Evolutionary conservation across 768 basidiomycete genomes (phyloP).

Genomic region (Amyloporia xantha): DNA sequence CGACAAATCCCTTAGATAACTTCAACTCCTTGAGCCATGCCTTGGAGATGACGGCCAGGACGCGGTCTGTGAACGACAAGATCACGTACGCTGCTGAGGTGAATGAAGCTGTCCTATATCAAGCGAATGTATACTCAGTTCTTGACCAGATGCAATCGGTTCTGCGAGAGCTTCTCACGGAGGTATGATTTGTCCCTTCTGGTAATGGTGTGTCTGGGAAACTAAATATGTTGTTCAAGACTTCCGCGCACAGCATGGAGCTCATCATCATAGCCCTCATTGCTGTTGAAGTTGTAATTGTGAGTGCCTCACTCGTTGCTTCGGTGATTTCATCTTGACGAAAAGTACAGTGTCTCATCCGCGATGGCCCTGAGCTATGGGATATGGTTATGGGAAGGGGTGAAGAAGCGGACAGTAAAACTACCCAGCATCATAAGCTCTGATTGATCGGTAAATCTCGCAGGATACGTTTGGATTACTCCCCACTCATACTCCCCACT

Average conservation of each 20-base stretch:
- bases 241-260: conserved; percentile 89
- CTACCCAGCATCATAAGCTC: no score
- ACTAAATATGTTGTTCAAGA: conserved; percentile 37
- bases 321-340: neutral
- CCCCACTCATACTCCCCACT: no score
- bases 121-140: conserved; percentile 2
- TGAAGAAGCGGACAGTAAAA: no score
- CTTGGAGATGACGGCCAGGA: conserved; percentile 79
- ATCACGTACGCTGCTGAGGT: conserved; percentile 86
- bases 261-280: conserved; percentile 92
- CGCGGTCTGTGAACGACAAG: conserved; percentile 82
- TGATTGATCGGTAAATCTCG: no score
- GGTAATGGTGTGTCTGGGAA: neutral
- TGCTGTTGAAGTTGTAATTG: conserved; percentile 91
- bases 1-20: conserved; percentile 46
- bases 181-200: conserved; percentile 38
- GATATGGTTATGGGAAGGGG: conserved; percentile 24
- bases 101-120: conserved; percentile 4
- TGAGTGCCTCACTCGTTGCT: conserved; percentile 29
- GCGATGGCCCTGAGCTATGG: conserved; percentile 75
- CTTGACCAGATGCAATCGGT: conserved; percentile 69
- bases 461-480: no score
- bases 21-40: conserved; percentile 84
- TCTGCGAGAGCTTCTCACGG: conserved; percentile 81
- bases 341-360: conserved; percentile 55